Evolutionary conservation across 176 grass and related monocot genomes (phyloP).

Genomic region (Rhynchospora tenuis): DNA sequence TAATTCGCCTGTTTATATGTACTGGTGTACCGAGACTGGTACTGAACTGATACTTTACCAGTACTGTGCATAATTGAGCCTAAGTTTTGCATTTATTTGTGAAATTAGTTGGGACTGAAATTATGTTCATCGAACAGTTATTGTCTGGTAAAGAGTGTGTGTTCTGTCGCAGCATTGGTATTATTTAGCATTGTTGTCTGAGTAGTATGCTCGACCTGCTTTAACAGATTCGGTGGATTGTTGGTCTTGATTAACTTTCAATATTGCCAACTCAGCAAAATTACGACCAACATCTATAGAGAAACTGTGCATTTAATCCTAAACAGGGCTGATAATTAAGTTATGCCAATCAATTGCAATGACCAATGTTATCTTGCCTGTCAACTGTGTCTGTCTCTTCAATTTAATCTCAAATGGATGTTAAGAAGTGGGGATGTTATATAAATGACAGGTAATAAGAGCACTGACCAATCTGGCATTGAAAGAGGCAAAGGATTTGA

Average conservation of each 20-base stretch:
- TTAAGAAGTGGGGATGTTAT: background rate
- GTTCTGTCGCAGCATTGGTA: background rate
- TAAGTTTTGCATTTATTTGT: background rate
- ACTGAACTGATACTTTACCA: background rate
- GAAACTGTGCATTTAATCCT: too few species aligned
- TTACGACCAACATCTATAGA: too few species aligned
- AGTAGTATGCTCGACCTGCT: background rate
- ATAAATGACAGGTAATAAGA: slow-evolving; percentile 12
- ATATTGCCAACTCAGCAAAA: background rate
- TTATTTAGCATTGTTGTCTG: background rate
- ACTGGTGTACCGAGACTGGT: background rate
- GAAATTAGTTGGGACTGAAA: background rate
- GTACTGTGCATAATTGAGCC: background rate
- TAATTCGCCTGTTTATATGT: slow-evolving; percentile 29
- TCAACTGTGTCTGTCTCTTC: background rate
- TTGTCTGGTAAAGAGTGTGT: background rate
- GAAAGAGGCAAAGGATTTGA: slow-evolving; percentile 87
- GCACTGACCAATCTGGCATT: slow-evolving; percentile 68
- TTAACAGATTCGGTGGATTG: background rate
- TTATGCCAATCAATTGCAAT: background rate
- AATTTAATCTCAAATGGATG: background rate
- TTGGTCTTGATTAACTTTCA: background rate
- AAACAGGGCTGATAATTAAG: too few species aligned
- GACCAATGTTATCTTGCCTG: background rate
- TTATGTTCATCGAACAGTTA: background rate